phyloP scores from a whole-genome alignment of 257 asterid genomes.

The Nicotiana paniculata region DNA sequence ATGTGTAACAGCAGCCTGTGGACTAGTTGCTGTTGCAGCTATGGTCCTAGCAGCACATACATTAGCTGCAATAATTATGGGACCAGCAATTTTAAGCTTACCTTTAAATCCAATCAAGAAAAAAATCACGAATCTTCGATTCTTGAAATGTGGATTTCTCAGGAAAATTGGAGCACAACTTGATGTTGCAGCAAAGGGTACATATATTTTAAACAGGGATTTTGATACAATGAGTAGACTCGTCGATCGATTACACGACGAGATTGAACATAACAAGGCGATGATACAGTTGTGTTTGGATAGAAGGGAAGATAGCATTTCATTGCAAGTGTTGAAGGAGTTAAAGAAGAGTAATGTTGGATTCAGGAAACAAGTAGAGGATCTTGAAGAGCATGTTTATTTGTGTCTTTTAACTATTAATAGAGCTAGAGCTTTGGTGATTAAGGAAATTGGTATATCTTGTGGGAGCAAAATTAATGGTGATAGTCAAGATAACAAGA shows the following conservation, averaged over 20 bases:
- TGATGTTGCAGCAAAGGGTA: constrained; percentile 82
- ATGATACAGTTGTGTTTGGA: constrained; percentile 54
- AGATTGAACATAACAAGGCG: constrained; percentile 58
- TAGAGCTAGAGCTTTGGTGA: constrained; percentile 59
- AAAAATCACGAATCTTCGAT: constrained; percentile 5
- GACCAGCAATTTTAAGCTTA: constrained; percentile 16
- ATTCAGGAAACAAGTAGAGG: constrained; percentile 53
- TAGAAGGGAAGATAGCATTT: constrained; percentile 39
- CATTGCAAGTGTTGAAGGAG: constrained; percentile 44
- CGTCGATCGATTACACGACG: constrained; percentile 49
- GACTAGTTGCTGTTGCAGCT: constrained; percentile 18
- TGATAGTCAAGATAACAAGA: background rate
- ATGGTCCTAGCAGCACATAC: constrained; percentile 49
- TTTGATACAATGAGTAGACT: constrained; percentile 78
- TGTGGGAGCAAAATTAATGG: background rate
- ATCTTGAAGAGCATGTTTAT: constrained; percentile 68
- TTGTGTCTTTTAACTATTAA: constrained; percentile 68
- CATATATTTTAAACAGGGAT: constrained; percentile 65
- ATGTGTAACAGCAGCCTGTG: constrained; percentile 4
- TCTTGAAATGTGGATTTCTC: constrained; percentile 31
- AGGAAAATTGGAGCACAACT: constrained; percentile 41
- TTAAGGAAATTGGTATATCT: constrained; percentile 41
- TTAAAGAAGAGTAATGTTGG: constrained; percentile 43
- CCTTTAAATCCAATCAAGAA: constrained; percentile 34
- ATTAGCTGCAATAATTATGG: constrained; percentile 16